A percentile compares a stretch with the other conserved stretches of the same genome.
These are phyloP conservation scores for Metschnikowia gelsemii DNA, from an alignment of 805 yeast genomes.

Conservation along the genomic window DNA sequence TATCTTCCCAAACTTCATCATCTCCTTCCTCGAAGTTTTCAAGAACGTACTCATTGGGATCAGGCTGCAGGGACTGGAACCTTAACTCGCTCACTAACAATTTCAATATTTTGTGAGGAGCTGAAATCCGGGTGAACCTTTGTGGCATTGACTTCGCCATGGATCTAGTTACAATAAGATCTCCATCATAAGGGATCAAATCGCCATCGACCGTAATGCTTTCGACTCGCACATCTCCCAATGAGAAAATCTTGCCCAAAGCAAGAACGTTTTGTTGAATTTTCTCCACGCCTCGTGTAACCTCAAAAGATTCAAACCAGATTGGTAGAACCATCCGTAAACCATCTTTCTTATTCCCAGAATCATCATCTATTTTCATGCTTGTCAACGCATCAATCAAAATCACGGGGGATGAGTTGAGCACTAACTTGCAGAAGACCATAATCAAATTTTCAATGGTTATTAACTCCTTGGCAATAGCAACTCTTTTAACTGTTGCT, in stretches of 20 bases:
- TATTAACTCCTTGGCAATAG: slow-evolving; percentile 63
- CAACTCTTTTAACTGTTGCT: slow-evolving; percentile 69
- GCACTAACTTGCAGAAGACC: slow-evolving; percentile 72
- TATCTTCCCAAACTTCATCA: slow-evolving; percentile 67
- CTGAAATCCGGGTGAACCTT: slow-evolving; percentile 62
- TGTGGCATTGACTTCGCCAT: slow-evolving; percentile 69
- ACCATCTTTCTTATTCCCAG: slow-evolving; percentile 34
- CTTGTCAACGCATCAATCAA: slow-evolving; percentile 59
- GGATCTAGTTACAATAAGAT: slow-evolving; percentile 80
- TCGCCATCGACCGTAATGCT: slow-evolving; percentile 73
- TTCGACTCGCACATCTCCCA: slow-evolving; percentile 55
- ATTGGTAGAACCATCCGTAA: slow-evolving; percentile 62
- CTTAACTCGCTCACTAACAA: slow-evolving; percentile 67
- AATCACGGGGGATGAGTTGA: slow-evolving; percentile 54
- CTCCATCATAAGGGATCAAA: slow-evolving; percentile 56
- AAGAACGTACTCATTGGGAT: slow-evolving; percentile 37
- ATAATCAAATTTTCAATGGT: slow-evolving; percentile 75
- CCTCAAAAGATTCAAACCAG: slow-evolving; percentile 83
- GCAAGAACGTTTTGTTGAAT: slow-evolving; percentile 71
- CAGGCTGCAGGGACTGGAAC: slow-evolving; percentile 57
- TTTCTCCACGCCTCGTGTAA: slow-evolving; percentile 72
- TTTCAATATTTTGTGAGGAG: slow-evolving; percentile 69
- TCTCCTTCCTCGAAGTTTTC: slow-evolving; percentile 32
- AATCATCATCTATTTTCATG: slow-evolving; percentile 30
- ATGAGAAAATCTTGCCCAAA: slow-evolving; percentile 59